These are phyloP conservation scores for Andrographis paniculata DNA, from an alignment of 305 asterid genomes.

Conservation along the genomic window DNA sequence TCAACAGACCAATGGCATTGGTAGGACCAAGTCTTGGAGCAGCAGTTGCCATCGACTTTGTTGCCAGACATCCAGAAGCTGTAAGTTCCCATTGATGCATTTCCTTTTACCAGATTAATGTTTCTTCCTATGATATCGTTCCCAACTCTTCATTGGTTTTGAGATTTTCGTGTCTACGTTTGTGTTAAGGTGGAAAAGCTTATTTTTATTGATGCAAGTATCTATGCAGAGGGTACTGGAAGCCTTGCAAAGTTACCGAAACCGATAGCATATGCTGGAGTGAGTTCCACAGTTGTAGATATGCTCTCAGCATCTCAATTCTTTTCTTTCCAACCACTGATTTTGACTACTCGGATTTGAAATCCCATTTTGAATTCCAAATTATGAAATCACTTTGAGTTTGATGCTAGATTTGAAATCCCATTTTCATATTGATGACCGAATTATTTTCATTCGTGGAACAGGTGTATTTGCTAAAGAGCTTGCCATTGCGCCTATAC, in stretches of 20 bases:
- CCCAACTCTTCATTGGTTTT: not conserved
- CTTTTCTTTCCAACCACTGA: not conserved
- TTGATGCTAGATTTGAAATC: too few species aligned
- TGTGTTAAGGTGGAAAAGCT: constrained; percentile 68
- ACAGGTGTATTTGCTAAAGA: constrained; percentile 63
- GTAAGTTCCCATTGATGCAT: constrained; percentile 21
- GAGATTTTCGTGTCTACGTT: constrained; percentile 7
- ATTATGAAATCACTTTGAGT: too few species aligned
- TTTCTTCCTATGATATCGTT: not conserved
- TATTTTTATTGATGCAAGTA: constrained; percentile 88
- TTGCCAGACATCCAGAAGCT: constrained; percentile 63
- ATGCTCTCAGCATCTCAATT: constrained; percentile 15
- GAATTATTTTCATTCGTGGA: constrained; percentile 17
- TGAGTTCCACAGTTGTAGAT: constrained; percentile 24
- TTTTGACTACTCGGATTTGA: not conserved
- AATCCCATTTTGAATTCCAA: too few species aligned
- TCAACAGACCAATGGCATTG: constrained; percentile 67
- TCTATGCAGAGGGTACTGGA: constrained; percentile 91
- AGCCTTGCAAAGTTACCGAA: constrained; percentile 68
- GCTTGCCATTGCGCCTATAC: constrained; percentile 58
- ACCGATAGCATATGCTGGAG: constrained; percentile 78
- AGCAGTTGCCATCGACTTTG: constrained; percentile 80
- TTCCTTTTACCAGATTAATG: not conserved
- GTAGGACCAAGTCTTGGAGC: constrained; percentile 99
- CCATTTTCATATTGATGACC: constrained; percentile 6